Base-by-base conservation (phyloP, 306 rosid genomes). In the Hippophae gyantsensis region DNA sequence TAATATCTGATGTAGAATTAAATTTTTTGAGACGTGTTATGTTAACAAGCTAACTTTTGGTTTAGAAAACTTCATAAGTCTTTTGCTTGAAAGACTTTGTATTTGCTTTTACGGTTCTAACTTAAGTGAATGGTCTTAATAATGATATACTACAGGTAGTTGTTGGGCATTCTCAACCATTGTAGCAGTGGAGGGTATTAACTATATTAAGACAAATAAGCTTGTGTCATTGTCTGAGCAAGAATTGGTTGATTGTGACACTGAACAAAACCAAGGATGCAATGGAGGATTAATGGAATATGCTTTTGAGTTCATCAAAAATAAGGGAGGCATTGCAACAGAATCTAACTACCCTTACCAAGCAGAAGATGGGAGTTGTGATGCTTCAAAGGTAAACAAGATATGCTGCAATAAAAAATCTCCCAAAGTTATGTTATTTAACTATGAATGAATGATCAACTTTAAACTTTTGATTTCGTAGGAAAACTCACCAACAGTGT, bases 151-250 rank as follows among this genome's bases (percentile, higher is more conserved):
- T 48, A 9, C 56, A 76, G 85, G 89, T 8, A 73, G 89, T 59
- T 83, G 89, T 61, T 83, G 89, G 83, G 89, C 85, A 13, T 83
- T 83, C 63, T 80, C 86, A 48, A 60, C 79, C 0, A 71, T 79
- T 42, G 85, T 67, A 27, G 82, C 84, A 42, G 76, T 65, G 42
- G 89, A 83, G 70, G 86, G 81, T 7, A 64, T 80, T 51, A 77
- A 74, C 62, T 56, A 80, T 27, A 67, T 83, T 48, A 75, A 61
- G 69, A 80, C 79, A 9, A 59, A 65, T 0, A 54, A 55, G 54
- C 61, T 80, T n/a, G 58, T 74, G 5, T 68, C 83, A 10, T 43
- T 83, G 49, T 83, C 89, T 2, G 83, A 77, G 65, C 85, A 83
- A 56, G 81, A 83, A 60, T 56, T 77, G 57, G 68, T 80, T 10